Base-by-base conservation (phyloP, 768 basidiomycete genomes). In the Russula compacta region DNA sequence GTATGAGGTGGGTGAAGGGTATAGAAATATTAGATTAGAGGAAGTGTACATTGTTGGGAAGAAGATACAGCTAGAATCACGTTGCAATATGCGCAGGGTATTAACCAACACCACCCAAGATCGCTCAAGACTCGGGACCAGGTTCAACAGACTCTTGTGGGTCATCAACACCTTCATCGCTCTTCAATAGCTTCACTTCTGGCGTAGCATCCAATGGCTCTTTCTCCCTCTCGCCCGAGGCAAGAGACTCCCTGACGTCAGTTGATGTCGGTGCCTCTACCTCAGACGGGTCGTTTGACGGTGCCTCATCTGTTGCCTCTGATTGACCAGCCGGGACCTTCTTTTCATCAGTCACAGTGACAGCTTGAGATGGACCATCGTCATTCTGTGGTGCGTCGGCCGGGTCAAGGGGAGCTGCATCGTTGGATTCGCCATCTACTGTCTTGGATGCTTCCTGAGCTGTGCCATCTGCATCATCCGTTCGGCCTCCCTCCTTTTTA, bases 401-500 rank as follows among this genome's bases (percentile, higher is more conserved):
- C 14, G 49, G 52, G 42, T 52, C 44, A 39, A 49, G 42, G 53
- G 62, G 42, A 40, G 35, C 48, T 39, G 24, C 8, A 50, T 14
- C 38, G 17, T 32, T 44, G 10, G 62, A 40, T 40, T 54, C 49
- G 42, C 44, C 62, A 17, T 54, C 53, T 33, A 39, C 35, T 15
- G 29, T 17, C 35, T 50, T 17, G 7, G 53, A 33, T 14, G 21
- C 50, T 9, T 58, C 61, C 39, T 49, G 33, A 11, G 2, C 17
- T 8, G 58, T 39, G 36, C 14, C 53, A 15, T 40, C 42, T 44
- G 11, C 64, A 42, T 64, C 59, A 24, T 60, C 42, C 35, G 44
- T 14, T 17, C 36, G 11, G 44, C 17, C 32, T 21, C 36, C 53
- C 36, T 58, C 59, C 44, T 62, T 65, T 56, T 61, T 63, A 35